phyloP scores from a whole-genome alignment of 371 early-diverging fungal species.

The Paraphysoderma sedebokerense region DNA sequence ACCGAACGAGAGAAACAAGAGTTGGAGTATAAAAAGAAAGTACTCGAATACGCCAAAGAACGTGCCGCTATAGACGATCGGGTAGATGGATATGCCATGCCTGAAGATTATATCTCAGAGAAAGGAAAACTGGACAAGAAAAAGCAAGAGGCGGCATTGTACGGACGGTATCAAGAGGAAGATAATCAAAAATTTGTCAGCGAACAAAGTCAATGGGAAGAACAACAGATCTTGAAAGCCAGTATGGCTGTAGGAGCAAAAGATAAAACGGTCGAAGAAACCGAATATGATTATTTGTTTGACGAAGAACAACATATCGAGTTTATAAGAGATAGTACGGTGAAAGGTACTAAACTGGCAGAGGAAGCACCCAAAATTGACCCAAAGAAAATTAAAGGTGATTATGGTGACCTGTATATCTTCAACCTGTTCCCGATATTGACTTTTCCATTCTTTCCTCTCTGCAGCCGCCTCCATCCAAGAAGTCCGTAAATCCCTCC shows the following conservation, averaged over 20 bases:
- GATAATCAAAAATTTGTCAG: conserved; percentile 50
- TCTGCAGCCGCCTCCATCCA: conserved; percentile 50
- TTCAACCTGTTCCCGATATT: too few relatives aligned
- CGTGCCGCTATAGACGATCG: conserved; percentile 46
- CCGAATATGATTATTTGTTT: conserved; percentile 83
- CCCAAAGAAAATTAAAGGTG: conserved; percentile 35
- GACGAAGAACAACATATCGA: conserved; percentile 84
- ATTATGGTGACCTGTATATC: too few relatives aligned
- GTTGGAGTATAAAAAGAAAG: conserved; percentile 62
- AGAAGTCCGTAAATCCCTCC: conserved; percentile 78
- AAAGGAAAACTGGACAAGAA: conserved; percentile 88
- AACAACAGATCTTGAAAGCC: conserved; percentile 55
- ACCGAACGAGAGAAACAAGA: conserved; percentile 58
- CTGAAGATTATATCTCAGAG: conserved; percentile 81
- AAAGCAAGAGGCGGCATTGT: conserved; percentile 71
- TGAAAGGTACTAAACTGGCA: too few relatives aligned
- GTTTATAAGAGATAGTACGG: conserved; percentile 78
- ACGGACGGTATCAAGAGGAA: conserved; percentile 71
- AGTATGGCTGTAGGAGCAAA: conserved; percentile 20
- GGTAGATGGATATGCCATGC: conserved; percentile 77
- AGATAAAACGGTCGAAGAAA: conserved; percentile 14
- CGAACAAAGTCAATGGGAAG: conserved; percentile 91
- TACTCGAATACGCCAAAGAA: conserved; percentile 66
- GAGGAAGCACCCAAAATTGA: conserved; percentile 32
- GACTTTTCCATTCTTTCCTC: too few relatives aligned